Base-by-base conservation (phyloP, 2,329 filamentous ascomycete genomes). In the Chaetomium sp. region DNA sequence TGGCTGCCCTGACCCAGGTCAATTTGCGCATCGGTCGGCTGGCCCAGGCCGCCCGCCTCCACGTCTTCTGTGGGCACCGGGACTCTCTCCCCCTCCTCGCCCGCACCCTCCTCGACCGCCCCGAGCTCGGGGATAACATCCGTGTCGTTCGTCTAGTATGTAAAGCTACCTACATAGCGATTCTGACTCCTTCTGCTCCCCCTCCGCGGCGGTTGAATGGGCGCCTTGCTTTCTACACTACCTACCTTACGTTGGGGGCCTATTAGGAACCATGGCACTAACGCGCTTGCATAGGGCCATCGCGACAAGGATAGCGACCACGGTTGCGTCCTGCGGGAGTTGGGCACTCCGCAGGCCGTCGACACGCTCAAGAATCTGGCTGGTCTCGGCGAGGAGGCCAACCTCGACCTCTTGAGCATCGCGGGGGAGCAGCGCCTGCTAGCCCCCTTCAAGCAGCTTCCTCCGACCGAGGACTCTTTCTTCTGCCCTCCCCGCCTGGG, bases 1-100 rank as follows among this genome's bases (percentile, higher is more conserved):
- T 60, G 57, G 38, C 7, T 19, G 38, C 62, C 27, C 51, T 64
- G 57, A 33, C 31, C 42, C 25, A 13, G 27, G 62, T 64, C 57
- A 60, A 60, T 19, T 19, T 21, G 33, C 49, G 35, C 21, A 21
- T 60, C 2, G 57, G 49, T 23, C 35, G 51, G 3, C 25, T 19
- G 13, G 57, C 56, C 9, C 62, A 60, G 38, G 38, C 21, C 9
- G 29, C 47, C 27, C 62, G 50, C 9, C 8, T 55, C 35, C 62
- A 60, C 51, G 25, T 64, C 27, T 33, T 64, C 50, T 49, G 33
- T 27, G 29, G 49, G 38, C 49, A 29, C 29, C n/a, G 42, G 9
- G 4, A 64, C 50, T 56, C 35, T 2, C 57, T 64, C 35, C 21
- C 56, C 21, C 50, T 35, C 27, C 49, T 64, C 3, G 35, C 47